These are phyloP conservation scores for Gracilaria gracilis DNA, from an alignment of 23 red algal genomes.

Conservation along the genomic window DNA sequence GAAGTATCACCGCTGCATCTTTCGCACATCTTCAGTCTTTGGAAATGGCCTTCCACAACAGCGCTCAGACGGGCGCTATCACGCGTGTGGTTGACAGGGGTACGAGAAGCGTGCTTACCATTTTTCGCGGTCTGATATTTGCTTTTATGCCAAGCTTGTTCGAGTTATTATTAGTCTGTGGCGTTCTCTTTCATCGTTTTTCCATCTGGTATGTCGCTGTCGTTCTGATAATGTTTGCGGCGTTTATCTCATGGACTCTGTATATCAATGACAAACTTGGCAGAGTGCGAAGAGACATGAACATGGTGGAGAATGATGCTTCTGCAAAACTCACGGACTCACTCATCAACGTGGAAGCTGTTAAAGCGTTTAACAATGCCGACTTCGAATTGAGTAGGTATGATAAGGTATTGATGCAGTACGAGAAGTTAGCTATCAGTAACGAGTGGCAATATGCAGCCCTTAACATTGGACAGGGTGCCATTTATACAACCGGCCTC, in stretches of 20 bases:
- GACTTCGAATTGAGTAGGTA: slow-evolving; percentile 77
- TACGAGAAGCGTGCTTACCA: slow-evolving; percentile 83
- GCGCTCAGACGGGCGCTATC: slow-evolving; percentile 60
- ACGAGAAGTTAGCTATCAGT: slow-evolving; percentile 72
- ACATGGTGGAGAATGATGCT: slow-evolving; percentile 87
- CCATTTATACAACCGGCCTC: slow-evolving; percentile 75
- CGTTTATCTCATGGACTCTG: slow-evolving; percentile 81
- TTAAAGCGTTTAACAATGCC: slow-evolving; percentile 82
- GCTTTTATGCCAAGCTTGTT: slow-evolving; percentile 88
- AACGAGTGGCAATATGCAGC: slow-evolving; percentile 87
- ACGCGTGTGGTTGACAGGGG: slow-evolving; percentile 91
- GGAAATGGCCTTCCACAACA: slow-evolving; percentile 75
- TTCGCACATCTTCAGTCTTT: slow-evolving; percentile 86
- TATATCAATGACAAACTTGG: slow-evolving; percentile 75
- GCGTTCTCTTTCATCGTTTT: slow-evolving; percentile 71
- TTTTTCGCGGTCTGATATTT: slow-evolving; percentile 89
- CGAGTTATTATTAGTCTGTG: slow-evolving; percentile 91
- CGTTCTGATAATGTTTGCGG: slow-evolving; percentile 77
- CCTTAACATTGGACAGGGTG: slow-evolving; percentile 86
- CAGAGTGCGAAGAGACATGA: slow-evolving; percentile 63
- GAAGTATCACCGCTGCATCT: slow-evolving; percentile 82
- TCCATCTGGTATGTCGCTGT: slow-evolving; percentile 63
- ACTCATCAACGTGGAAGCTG: slow-evolving; percentile 79
- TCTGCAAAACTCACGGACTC: slow-evolving; percentile 86
- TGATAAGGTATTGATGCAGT: slow-evolving; percentile 79